Evolutionary conservation across 2,329 filamentous ascomycete species (phyloP).

Genomic region (Massarina eburnea): DNA sequence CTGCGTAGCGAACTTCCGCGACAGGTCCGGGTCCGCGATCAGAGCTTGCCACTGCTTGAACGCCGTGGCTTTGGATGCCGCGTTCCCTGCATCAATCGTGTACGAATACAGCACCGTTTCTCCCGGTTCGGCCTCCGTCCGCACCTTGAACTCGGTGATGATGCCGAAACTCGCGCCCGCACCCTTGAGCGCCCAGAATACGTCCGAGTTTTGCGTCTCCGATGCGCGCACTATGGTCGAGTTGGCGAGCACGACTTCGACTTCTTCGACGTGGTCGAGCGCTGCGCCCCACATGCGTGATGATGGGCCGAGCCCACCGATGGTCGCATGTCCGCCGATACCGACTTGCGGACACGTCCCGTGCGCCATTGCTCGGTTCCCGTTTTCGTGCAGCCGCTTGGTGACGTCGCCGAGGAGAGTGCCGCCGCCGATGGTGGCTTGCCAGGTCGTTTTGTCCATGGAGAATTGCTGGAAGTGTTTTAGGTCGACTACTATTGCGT

Average conservation of each 20-base stretch:
- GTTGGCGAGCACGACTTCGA: conserved; percentile 44
- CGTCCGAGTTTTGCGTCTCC: conserved; percentile 37
- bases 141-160: conserved; percentile 44
- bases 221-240: conserved; percentile 44
- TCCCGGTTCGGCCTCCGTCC: conserved; percentile 37
- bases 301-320: conserved; percentile 38
- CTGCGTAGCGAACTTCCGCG: conserved; percentile 36
- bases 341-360: conserved; percentile 46
- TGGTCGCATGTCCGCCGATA: conserved; percentile 41
- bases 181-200: conserved; percentile 48
- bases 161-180: conserved; percentile 48
- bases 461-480: conserved; percentile 51
- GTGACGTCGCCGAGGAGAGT: conserved; percentile 49
- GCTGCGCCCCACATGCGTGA: conserved; percentile 38
- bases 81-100: conserved; percentile 27
- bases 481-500: conserved; percentile 53
- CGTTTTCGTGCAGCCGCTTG: conserved; percentile 36
- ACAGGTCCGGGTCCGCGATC: conserved; percentile 33
- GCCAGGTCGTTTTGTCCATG: conserved; percentile 46
- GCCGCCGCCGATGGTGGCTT: conserved; percentile 53
- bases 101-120: conserved; percentile 38
- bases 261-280: conserved; percentile 39
- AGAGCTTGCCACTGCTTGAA: conserved; percentile 42
- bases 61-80: conserved; percentile 24
- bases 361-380: conserved; percentile 50